Evolutionary conservation across 2,329 filamentous ascomycete genomes (phyloP).

Genomic region (Aspergillus fructus): DNA sequence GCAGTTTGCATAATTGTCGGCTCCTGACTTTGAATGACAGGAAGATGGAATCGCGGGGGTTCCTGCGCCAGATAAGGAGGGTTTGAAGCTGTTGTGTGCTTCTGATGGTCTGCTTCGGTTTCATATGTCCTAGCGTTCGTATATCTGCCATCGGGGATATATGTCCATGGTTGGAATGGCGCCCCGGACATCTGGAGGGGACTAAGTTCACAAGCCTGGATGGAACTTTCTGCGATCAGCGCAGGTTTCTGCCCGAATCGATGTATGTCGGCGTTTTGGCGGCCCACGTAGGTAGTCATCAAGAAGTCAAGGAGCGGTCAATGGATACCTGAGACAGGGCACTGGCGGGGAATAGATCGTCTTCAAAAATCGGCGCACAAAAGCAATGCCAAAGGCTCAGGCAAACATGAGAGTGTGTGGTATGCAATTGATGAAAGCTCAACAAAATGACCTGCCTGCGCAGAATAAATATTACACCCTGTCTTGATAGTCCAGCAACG

Average conservation of each 20-base stretch:
- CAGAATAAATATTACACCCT: not conserved
- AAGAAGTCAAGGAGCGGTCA: slow-evolving; percentile 4
- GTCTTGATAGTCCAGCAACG: not conserved
- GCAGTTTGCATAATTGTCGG: slow-evolving; percentile 14
- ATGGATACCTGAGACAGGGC: not conserved
- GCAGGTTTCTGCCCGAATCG: not conserved
- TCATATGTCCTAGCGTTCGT: slow-evolving; percentile 18
- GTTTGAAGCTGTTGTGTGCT: slow-evolving; percentile 17
- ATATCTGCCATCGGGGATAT: slow-evolving; percentile 24
- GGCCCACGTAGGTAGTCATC: slow-evolving; percentile 16
- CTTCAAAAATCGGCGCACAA: slow-evolving; percentile 2
- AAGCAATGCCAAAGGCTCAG: slow-evolving; percentile 12
- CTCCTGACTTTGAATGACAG: slow-evolving; percentile 20
- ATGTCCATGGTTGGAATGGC: slow-evolving; percentile 29
- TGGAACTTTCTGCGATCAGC: slow-evolving; percentile 3
- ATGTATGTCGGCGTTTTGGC: not conserved
- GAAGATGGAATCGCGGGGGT: slow-evolving; percentile 25
- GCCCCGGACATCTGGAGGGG: slow-evolving; percentile 33
- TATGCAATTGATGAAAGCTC: not conserved
- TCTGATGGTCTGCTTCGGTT: slow-evolving; percentile 16
- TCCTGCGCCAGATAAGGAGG: slow-evolving; percentile 21
- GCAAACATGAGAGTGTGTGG: not conserved
- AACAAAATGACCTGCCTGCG: not conserved
- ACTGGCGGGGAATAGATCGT: not conserved
- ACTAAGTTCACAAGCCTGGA: slow-evolving; percentile 5